phyloP scores from a whole-genome alignment of 129 eudicot species.

The Centella asiatica region DNA sequence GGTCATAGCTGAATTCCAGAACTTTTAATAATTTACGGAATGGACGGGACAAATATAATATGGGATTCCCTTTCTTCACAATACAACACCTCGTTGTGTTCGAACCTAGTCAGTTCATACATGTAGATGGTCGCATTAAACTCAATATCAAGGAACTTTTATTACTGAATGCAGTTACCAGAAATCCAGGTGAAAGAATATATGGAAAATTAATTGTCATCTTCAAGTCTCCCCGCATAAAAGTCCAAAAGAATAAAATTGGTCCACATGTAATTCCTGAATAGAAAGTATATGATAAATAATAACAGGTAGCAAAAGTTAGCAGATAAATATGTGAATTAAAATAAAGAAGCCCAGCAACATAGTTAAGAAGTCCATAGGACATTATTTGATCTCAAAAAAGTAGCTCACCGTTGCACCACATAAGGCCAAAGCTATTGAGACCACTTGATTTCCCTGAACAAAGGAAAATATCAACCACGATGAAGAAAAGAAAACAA shows the following conservation, averaged over 20 bases:
- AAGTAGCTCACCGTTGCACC: slow-evolving; percentile 76
- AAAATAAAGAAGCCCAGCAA: neutral
- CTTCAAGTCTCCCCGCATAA: slow-evolving; percentile 70
- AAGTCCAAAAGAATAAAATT: slow-evolving; percentile 68
- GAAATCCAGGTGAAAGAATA: slow-evolving; percentile 79
- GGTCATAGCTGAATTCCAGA: too few relatives aligned
- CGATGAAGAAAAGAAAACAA: neutral
- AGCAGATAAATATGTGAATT: neutral
- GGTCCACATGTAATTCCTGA: slow-evolving; percentile 78
- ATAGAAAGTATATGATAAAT: neutral
- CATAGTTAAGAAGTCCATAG: neutral
- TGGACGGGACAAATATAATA: neutral
- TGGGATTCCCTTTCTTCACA: neutral
- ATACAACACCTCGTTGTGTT: neutral
- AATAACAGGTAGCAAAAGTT: too few relatives aligned
- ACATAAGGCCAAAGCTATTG: slow-evolving; percentile 98
- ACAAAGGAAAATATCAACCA: slow-evolving; percentile 13
- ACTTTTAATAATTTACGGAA: neutral
- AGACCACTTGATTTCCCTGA: slow-evolving; percentile 93
- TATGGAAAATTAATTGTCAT: slow-evolving; percentile 56
- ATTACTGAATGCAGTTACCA: slow-evolving; percentile 41
- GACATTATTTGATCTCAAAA: slow-evolving; percentile 4
- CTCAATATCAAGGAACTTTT: neutral
- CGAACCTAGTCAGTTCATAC: neutral
- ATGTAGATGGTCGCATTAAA: neutral